A percentile compares a stretch with the other conserved stretches of the same genome.
Evolutionary conservation across 2,329 filamentous ascomycete genomes (phyloP).

Genomic region (Cadophora sp.): DNA sequence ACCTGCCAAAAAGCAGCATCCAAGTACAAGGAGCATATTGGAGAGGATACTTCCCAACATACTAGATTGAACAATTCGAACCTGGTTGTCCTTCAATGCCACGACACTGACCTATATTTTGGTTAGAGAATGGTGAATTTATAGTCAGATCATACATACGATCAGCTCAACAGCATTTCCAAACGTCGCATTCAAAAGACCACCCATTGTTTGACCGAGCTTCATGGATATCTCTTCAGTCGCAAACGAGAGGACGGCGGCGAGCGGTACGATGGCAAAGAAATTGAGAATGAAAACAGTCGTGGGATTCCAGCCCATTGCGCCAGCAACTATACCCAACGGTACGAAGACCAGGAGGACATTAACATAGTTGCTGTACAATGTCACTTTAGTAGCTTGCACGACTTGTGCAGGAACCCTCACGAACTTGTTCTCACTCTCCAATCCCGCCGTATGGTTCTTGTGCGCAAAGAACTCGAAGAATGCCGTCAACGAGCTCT

Average conservation of each 20-base stretch:
- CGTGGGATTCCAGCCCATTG: slow-evolving; percentile 57
- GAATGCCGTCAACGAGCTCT: slow-evolving; percentile 29
- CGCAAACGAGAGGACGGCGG: slow-evolving; percentile 59
- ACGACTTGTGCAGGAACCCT: slow-evolving; percentile 38
- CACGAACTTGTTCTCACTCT: slow-evolving; percentile 41
- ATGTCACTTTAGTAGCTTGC: slow-evolving; percentile 43
- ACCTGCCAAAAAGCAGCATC: slow-evolving; percentile 81
- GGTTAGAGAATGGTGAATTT: slow-evolving; percentile 17
- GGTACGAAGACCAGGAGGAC: slow-evolving; percentile 80
- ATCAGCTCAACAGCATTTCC: slow-evolving; percentile 64
- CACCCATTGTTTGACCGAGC: slow-evolving; percentile 62
- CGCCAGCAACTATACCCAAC: slow-evolving; percentile 72
- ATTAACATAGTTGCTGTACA: slow-evolving; percentile 65
- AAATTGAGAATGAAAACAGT: slow-evolving; percentile 64
- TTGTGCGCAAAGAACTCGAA: slow-evolving; percentile 39
- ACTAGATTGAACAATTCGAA: slow-evolving; percentile 95
- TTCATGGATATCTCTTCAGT: slow-evolving; percentile 62
- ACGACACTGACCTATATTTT: slow-evolving; percentile 81
- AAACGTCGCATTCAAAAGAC: slow-evolving; percentile 57
- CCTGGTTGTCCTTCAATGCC: slow-evolving; percentile 82
- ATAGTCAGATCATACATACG: slow-evolving; percentile 45
- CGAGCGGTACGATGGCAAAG: slow-evolving; percentile 64
- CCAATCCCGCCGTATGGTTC: slow-evolving; percentile 39
- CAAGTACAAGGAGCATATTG: slow-evolving; percentile 87
- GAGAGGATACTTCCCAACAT: slow-evolving; percentile 97